Percentiles rank a stretch among this genome's conserved stretches.
phyloP scores from a whole-genome alignment of 495 filamentous ascomycete genomes.

The Cercophora sp. region DNA sequence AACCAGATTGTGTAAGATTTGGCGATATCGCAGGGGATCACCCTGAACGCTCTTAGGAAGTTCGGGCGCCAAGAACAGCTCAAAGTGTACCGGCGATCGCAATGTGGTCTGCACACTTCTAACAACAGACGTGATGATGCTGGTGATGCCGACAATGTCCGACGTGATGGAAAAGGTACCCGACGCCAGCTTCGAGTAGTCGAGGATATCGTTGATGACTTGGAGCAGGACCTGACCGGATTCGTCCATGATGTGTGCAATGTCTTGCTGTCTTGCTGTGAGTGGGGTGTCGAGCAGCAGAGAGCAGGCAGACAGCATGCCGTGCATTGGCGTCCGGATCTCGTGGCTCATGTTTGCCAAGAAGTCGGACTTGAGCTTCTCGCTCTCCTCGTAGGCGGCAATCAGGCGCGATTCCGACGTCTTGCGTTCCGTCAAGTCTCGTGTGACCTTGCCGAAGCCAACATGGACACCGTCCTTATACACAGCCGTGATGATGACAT shows the following conservation, averaged over 20 bases:
- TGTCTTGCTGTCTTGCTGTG: conserved; percentile 38
- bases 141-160: conserved; percentile 39
- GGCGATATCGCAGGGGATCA: conserved; percentile 46
- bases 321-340: conserved; percentile 52
- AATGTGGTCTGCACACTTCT: conserved; percentile 41
- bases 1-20: conserved; percentile 47
- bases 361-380: conserved; percentile 63
- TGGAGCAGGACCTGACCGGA: conserved; percentile 45
- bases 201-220: conserved; percentile 51
- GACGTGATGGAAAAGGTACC: conserved; percentile 43
- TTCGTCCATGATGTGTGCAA: conserved; percentile 44
- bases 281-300: conserved; percentile 43
- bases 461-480: conserved; percentile 54
- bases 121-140: conserved; percentile 51
- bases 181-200: conserved; percentile 47
- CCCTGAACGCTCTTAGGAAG: conserved; percentile 40
- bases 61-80: conserved; percentile 34
- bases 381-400: conserved; percentile 60
- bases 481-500: conserved; percentile 61
- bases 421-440: conserved; percentile 60
- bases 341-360: conserved; percentile 59
- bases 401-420: conserved; percentile 55
- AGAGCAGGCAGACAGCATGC: conserved; percentile 45
- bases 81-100: conserved; percentile 31
- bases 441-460: conserved; percentile 63